Evolutionary conservation across 108 stramenopile genomes (phyloP), one percentile per base, ranked within the genome.

Genomic region (Mayamaea pseudoterrestris): DNA sequence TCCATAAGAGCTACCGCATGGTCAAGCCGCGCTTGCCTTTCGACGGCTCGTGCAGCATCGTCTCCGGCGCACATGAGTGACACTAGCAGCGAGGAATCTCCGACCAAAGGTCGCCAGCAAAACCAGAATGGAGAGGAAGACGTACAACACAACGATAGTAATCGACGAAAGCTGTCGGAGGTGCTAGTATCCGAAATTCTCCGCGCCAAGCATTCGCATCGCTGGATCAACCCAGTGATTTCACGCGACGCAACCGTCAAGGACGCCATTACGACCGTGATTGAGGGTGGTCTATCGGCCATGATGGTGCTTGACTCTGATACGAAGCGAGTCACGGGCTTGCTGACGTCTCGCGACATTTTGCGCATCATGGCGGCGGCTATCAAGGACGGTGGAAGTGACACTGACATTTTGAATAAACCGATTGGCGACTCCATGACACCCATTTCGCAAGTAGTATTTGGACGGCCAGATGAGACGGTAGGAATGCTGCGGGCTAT

Each of bases 401-500:
- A 57, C 1, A 60, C 66, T 2, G 69, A 76, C 11, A 44, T 82
- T 0, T n/a, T 90, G 46, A 46, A 69, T 23, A 34, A 51, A 30
- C 14, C 45, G 1, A 63, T 88, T 2, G 58, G 44, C 7, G 50
- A 61, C 13, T 66, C 65, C 50, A 85, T 90, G 83, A 90, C 83
- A 32, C 83, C 83, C 4, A 75, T 90, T 30, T 69, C 61, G 29
- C 78, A 85, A 57, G 89, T 90, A 25, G 73, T 90, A 53, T 90
- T 78, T 44, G 83, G 57, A 7, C 44, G 83, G 9, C 89, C 89
- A 5, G 68, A 85, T 5, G 89, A 91, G 63, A 84, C 83, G 0
- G 73, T 91, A 26, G 82, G 82, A n/a, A 73, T 68, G 68, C 84
- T 80, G 50, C 72, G 88, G 30, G 72, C 74, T 5, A 71, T 93